Percentiles rank a stretch among this genome's conserved stretches.
Evolutionary conservation across 805 yeast genomes (phyloP).

Genomic region (Ogataea pignaliae): DNA sequence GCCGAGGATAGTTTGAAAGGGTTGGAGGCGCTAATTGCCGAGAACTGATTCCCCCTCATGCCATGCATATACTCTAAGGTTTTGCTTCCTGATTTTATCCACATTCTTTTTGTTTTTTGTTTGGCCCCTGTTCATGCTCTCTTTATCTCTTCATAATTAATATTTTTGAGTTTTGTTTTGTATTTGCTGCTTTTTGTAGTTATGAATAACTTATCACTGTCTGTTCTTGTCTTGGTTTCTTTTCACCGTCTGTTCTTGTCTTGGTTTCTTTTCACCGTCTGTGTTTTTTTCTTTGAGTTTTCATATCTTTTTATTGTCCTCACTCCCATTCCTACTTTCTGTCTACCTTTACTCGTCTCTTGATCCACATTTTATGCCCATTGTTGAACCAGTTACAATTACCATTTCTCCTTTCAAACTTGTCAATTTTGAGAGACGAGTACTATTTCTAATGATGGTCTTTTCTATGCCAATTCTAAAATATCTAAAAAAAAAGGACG

Average conservation of each 20-base stretch:
- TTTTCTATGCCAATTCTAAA: no score
- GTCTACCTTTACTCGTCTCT: no score
- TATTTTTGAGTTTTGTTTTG: neutral
- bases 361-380: no score
- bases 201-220: neutral
- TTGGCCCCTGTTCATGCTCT: neutral
- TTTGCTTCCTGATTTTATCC: neutral
- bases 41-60: constrained; percentile 1
- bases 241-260: neutral
- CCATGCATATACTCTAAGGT: no score
- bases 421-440: no score
- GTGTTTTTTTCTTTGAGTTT: no score
- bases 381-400: no score
- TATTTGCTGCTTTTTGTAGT: neutral
- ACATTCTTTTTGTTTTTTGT: neutral
- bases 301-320: no score
- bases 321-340: no score
- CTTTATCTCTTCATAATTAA: neutral
- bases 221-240: neutral
- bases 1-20: constrained; percentile 49
- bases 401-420: no score
- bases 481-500: no score
- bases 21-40: constrained; percentile 15
- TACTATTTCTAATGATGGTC: no score
- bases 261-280: neutral